Conservation (phyloP, 2,329 filamentous ascomycete species). For the Arthrinium phaeospermum region DNA sequence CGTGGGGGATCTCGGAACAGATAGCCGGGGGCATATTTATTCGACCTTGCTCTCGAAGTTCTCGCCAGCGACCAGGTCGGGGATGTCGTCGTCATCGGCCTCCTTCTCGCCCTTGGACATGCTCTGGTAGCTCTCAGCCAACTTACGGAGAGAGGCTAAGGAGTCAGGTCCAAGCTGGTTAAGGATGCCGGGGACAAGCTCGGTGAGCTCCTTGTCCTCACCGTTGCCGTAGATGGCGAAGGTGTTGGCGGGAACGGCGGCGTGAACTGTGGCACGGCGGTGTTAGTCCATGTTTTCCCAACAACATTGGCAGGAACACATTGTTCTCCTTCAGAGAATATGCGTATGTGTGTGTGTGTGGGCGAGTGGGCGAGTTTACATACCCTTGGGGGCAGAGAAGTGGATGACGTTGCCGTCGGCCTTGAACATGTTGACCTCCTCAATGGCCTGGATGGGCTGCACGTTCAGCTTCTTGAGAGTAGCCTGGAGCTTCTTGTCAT, state of each 20-base stretch:
- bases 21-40: constrained; percentile 58
- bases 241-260: constrained; percentile 96
- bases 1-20: constrained; percentile 16
- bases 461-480: constrained; percentile 99
- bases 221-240: constrained; percentile 99
- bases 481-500: constrained; percentile 99
- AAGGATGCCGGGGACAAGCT: constrained; percentile 98
- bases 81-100: constrained; percentile 89
- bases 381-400: constrained; percentile 97
- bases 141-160: constrained; percentile 94
- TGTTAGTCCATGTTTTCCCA: constrained; percentile 1
- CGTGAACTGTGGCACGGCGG: constrained; percentile 72
- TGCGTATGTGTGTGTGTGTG: not conserved
- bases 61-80: constrained; percentile 94
- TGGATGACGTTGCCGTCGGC: constrained; percentile 99
- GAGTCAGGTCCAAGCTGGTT: constrained; percentile 99
- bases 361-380: constrained; percentile 39
- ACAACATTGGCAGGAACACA: not conserved
- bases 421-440: constrained; percentile 99
- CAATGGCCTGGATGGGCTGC: constrained; percentile 98
- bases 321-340: not conserved
- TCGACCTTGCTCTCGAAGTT: constrained; percentile 99
- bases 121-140: constrained; percentile 99
- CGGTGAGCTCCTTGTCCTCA: constrained; percentile 99
- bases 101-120: constrained; percentile 93